Base-by-base conservation (phyloP, 2,329 filamentous ascomycete genomes). In the Aotearoamyces nothofagi region DNA sequence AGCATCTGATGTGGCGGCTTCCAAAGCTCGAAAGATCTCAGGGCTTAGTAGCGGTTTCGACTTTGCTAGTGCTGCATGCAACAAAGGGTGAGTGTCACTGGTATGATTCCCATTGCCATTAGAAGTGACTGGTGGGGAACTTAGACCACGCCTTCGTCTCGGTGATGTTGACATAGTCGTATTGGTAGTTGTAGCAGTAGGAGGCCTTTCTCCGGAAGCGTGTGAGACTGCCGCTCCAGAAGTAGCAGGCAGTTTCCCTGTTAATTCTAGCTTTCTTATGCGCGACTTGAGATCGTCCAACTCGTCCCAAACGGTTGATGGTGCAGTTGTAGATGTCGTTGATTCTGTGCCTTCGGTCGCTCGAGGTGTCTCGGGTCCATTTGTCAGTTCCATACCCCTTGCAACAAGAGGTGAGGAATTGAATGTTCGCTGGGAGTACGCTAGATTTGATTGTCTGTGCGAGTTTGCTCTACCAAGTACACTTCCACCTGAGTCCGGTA, bases 251-350 rank as follows among this genome's bases (percentile, higher is more conserved):
- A 90, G 58, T 53, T 92, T 93, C 33, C 86, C 86, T 3, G 82
- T 92, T 41, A 92, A 55, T 51, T 96, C 90, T 7, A 98, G 66
- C 35, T 83, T 80, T 42, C 82, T 76, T 42, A 98, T 93, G 16
- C 90, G 73, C 22, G 82, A 90, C 51, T 96, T 96, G 26, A 98
- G 58, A 39, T 96, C 90, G 43, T 96, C 90, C 15, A 98, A 58
- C 53, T 98, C 90, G 49, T 96, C 90, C 90, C 90, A 98, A 3
- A 98, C 82, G 0, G 84, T 94, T 2, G 84, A 92, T 9, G 86
- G 82, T 2, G 82, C 83, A 2, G 78, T 84, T 1, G 82, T 90
- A 0, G 90, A 96, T 17, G 79, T 66, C 0, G 79, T 87, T 1
- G 90, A 96, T 43, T 90, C 83, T 0, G 83, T 84, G 6, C 76